Evolutionary conservation across 371 early-diverging fungal genomes (phyloP), one percentile per base, ranked within the genome.

Genomic region (Mortierella sp.): DNA sequence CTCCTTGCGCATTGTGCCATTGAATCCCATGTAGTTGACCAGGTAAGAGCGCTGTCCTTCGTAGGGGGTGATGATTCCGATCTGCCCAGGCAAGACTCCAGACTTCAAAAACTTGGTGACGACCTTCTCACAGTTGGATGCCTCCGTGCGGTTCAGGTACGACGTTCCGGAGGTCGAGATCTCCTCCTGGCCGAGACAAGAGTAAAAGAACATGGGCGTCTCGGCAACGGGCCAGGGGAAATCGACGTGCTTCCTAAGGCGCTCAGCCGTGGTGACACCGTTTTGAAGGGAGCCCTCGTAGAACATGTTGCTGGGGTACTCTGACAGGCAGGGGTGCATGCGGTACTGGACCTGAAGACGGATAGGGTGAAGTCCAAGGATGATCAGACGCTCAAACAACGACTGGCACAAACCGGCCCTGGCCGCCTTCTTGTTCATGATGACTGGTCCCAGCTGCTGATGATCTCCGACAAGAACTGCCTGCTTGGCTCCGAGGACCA

Each of bases 11-110:
- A 97, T 85, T 3, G 96, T 88, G 5, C 99, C 99, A 65, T 94
- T 94, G 79, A 93, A 94, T 82, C 95, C 96, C 98, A 98, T 98
- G 87, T 96, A 96, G 74, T 92, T 92, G 24, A 96, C 98, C 73
- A 98, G 89, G 85, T 95, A 99, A 19, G 96, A 92, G 26, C 99
- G 94, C 87, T 99, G 99, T 47, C 99, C 99, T 87, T 99, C 99
- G 84, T 99, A 99, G 2, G 99, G 99, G 0, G 99, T 99, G 68
- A 99, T 98, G 71, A 99, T 92, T 75, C 99, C 99, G 75, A 99
- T 99, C 85, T 99, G 97, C 37, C 92, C 88, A 4, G 98, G 98
- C 40, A 89, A 74, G 24, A 99, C 89, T 31, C 96, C 97, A 52
- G 95, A 90, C 80, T 95, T 96, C 81, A 99, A 91, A 72, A 99